These are phyloP conservation scores for Thermomyces lanuginosus DNA, from an alignment of 2,329 filamentous ascomycete genomes.

Conservation along the genomic window DNA sequence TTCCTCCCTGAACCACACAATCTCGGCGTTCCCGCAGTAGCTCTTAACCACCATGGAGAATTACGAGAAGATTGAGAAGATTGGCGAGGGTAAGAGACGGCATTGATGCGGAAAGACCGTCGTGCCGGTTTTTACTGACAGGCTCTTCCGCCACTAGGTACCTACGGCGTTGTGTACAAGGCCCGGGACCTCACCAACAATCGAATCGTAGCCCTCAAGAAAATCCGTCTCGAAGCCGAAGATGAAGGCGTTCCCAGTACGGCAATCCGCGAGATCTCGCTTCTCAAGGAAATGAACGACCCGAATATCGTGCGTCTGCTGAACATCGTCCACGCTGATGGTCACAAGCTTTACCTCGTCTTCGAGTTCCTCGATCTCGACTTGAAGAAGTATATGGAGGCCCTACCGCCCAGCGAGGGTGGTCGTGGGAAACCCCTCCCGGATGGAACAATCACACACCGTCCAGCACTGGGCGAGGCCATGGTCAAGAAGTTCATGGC, in stretches of 20 bases:
- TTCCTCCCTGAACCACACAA: too few species aligned
- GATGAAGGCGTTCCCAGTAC: slow-evolving; percentile 88
- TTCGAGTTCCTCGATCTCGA: slow-evolving; percentile 85
- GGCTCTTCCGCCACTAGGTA: slow-evolving; percentile 40
- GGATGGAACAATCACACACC: slow-evolving; percentile 52
- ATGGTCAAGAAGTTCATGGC: slow-evolving; percentile 91
- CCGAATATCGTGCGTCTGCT: slow-evolving; percentile 74
- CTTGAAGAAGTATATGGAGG: slow-evolving; percentile 92
- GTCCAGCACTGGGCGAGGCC: slow-evolving; percentile 55
- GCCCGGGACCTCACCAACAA: slow-evolving; percentile 67
- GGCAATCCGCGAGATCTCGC: slow-evolving; percentile 83
- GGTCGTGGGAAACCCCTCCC: slow-evolving; percentile 73
- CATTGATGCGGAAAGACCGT: neutral
- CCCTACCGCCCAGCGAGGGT: slow-evolving; percentile 66
- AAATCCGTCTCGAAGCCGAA: slow-evolving; percentile 87
- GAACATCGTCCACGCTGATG: slow-evolving; percentile 89
- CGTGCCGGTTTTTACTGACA: neutral
- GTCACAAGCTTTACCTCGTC: slow-evolving; percentile 86
- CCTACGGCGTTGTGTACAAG: slow-evolving; percentile 92
- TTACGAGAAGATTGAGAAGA: slow-evolving; percentile 93
- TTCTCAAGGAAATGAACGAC: slow-evolving; percentile 88
- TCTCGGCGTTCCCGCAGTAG: too few species aligned
- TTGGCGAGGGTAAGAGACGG: slow-evolving; percentile 61
- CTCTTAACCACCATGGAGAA: slow-evolving; percentile 54
- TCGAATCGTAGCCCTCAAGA: slow-evolving; percentile 83